Evolutionary conservation across 257 asterid species (phyloP).

Genomic region (Lycium barbarum): DNA sequence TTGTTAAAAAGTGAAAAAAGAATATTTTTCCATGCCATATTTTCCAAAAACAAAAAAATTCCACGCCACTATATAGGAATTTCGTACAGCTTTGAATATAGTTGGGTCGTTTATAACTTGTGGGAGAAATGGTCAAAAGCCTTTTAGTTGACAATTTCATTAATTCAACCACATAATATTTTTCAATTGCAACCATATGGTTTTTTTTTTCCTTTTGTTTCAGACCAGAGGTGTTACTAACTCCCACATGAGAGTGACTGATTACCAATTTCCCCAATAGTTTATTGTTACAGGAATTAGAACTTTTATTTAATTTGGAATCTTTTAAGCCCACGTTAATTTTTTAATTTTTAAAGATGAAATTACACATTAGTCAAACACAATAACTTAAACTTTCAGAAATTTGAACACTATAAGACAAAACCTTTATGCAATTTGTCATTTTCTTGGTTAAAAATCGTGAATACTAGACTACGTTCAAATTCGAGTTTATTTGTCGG

Average conservation of each 20-base stretch:
- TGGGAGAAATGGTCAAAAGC: neutral
- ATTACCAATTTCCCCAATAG: neutral
- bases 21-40: neutral
- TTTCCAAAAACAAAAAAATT: too few species aligned
- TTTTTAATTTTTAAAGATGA: slow-evolving; percentile 2
- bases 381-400: neutral
- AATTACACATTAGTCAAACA: neutral
- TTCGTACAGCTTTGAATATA: neutral
- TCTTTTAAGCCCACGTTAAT: neutral
- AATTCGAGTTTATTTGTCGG: neutral
- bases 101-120: neutral
- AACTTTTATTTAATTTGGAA: neutral
- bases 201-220: neutral
- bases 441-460: neutral
- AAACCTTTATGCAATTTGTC: neutral
- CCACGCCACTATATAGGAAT: neutral
- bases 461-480: neutral
- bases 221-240: neutral
- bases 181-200: neutral
- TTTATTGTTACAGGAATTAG: neutral
- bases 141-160: slow-evolving; percentile 1
- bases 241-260: neutral
- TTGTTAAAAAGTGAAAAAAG: neutral
- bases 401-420: neutral
- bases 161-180: neutral